These are phyloP conservation scores for Cystobasidiopsis lactophilus DNA, from an alignment of 768 basidiomycete genomes.

Conservation along the genomic window DNA sequence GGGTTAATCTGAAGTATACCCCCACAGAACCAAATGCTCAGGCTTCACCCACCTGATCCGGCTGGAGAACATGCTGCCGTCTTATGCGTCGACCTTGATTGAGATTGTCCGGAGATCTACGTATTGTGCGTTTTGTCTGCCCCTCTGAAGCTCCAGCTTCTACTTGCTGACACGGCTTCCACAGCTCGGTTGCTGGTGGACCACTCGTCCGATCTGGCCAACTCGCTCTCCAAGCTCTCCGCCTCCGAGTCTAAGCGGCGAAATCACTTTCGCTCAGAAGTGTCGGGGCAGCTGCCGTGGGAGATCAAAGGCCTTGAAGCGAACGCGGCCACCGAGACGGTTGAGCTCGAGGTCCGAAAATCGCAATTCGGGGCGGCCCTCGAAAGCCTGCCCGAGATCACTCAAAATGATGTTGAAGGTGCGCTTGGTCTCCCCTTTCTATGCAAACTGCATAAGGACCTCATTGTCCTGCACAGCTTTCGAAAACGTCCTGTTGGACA, in stretches of 20 bases:
- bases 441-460: background rate
- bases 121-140: constrained; percentile 37
- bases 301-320: constrained; percentile 44
- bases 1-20: no score
- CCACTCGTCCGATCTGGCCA: constrained; percentile 54
- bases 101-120: constrained; percentile 81
- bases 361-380: background rate
- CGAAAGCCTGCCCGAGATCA: constrained; percentile 35
- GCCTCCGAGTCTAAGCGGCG: constrained; percentile 60
- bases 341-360: constrained; percentile 38
- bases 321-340: constrained; percentile 32
- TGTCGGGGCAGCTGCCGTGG: constrained; percentile 70
- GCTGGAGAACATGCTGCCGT: constrained; percentile 70
- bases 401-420: constrained; percentile 52
- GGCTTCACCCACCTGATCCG: constrained; percentile 80
- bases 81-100: constrained; percentile 71
- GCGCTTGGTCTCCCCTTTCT: constrained; percentile 17
- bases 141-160: background rate
- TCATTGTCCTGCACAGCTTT: constrained; percentile 15
- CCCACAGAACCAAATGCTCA: constrained; percentile 26
- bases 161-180: background rate
- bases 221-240: constrained; percentile 67
- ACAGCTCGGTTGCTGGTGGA: constrained; percentile 43
- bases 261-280: constrained; percentile 60
- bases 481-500: constrained; percentile 15